Evolutionary conservation across 257 asterid species (phyloP).

Genomic region (Jacaranda copaia): DNA sequence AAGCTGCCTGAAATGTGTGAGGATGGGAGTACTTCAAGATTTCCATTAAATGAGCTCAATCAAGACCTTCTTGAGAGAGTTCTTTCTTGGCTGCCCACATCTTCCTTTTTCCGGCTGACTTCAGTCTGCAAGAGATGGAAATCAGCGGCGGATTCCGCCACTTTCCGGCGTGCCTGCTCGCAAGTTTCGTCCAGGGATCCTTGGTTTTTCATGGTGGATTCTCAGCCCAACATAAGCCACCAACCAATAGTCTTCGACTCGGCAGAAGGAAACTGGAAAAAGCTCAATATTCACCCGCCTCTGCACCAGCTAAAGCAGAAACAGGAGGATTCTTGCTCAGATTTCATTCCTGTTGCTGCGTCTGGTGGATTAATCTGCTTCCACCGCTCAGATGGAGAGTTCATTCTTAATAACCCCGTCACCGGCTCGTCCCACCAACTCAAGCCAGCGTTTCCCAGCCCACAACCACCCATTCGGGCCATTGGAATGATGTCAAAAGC

Average conservation of each 20-base stretch:
- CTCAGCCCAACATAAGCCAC: slow-evolving; percentile 33
- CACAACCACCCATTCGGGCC: slow-evolving; percentile 51
- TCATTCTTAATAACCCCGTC: slow-evolving; percentile 67
- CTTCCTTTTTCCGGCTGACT: slow-evolving; percentile 58
- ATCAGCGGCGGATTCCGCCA: slow-evolving; percentile 61
- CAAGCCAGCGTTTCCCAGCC: slow-evolving; percentile 26
- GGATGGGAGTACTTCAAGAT: slow-evolving; percentile 25
- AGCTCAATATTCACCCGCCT: slow-evolving; percentile 35
- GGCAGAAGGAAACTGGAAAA: slow-evolving; percentile 65
- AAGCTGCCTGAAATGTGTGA: slow-evolving; percentile 20
- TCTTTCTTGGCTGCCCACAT: slow-evolving; percentile 83
- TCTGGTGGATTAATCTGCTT: slow-evolving; percentile 78
- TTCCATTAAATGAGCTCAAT: slow-evolving; percentile 68
- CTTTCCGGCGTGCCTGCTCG: slow-evolving; percentile 73
- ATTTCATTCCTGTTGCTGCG: slow-evolving; percentile 74
- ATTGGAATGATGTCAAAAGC: slow-evolving; percentile 60
- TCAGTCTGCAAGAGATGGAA: slow-evolving; percentile 91
- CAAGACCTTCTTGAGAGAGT: slow-evolving; percentile 86
- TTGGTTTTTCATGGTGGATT: slow-evolving; percentile 80
- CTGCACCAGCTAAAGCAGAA: slow-evolving; percentile 16
- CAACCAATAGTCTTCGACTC: slow-evolving; percentile 64
- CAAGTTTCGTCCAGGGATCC: slow-evolving; percentile 65
- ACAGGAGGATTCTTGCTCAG: slow-evolving; percentile 25
- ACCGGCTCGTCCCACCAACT: slow-evolving; percentile 47
- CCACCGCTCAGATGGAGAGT: slow-evolving; percentile 41